phyloP scores from a whole-genome alignment of 2,329 filamentous ascomycete species.

The Graphilbum ipis-grandicollis region DNA sequence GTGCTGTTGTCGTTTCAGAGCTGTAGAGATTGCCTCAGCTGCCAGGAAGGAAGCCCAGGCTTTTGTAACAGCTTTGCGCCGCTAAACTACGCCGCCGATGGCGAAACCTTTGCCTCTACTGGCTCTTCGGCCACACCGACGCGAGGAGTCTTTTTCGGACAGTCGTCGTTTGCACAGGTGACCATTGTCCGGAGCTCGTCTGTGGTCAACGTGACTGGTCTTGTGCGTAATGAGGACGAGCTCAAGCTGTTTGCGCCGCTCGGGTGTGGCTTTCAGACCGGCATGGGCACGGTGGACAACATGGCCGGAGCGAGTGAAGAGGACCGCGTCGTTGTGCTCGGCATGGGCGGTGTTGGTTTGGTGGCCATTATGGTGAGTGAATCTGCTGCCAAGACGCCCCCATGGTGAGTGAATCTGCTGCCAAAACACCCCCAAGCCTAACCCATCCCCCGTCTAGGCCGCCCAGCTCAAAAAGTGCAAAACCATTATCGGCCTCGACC shows the following conservation, averaged over 20 bases:
- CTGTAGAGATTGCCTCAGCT: too few species aligned
- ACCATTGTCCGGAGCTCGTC: not conserved
- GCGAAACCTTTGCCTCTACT: too few species aligned
- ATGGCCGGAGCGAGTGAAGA: not conserved
- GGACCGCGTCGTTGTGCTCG: not conserved
- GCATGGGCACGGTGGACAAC: not conserved
- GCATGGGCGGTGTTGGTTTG: not conserved
- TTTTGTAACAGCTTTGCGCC: too few species aligned
- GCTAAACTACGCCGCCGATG: too few species aligned
- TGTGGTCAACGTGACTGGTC: not conserved
- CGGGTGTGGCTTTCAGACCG: not conserved
- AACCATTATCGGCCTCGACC: not conserved
- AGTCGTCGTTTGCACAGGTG: not conserved
- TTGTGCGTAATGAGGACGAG: not conserved
- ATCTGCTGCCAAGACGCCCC: too few species aligned
- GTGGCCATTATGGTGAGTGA: not conserved
- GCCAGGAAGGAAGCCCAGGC: too few species aligned
- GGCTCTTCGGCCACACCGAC: too few species aligned
- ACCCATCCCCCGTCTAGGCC: not conserved
- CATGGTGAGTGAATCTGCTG: too few species aligned
- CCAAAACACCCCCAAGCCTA: too few species aligned
- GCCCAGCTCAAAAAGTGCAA: not conserved
- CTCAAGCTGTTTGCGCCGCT: not conserved
- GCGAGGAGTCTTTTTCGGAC: not conserved
- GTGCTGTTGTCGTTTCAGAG: too few species aligned